Evolutionary conservation across 1,139 yeast genomes (phyloP), one percentile per base, ranked within the genome.

Genomic region (Suhomyces bribrorum): DNA sequence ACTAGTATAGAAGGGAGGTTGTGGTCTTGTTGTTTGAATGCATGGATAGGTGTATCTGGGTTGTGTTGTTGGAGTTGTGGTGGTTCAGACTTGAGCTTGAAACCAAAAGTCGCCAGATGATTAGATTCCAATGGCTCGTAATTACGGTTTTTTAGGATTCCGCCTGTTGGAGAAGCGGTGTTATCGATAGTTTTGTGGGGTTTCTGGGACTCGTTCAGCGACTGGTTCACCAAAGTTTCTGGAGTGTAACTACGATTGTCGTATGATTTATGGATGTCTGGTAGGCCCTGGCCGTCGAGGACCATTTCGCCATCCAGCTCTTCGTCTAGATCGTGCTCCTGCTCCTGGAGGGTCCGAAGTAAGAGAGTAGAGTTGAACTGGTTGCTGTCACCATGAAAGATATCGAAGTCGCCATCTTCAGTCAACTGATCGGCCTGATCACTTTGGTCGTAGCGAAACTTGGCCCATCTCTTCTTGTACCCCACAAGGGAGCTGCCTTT

Each of bases 401-500:
- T 38, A 28, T 46, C 43, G 41, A 44, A 45, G 5, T 26, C 46
- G 14, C 46, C 50, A 12, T 44, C 52, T 14, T 38, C 48, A 4
- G 23, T 20, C 14, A 28, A 16, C 18, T 27, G 29, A 3, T 34
- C 31, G 12, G 28, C 36, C 5, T 26, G 29, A 3, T 34, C 34
- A 9, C 22, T 26, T 3, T 32, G 37, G 12, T 31, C 31, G 24
- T 18, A 26, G 12, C 32, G 25, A 14, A 20, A 23, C 16, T 29
- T 22, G 6, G 38, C 43, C 7, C 41, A 22, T 14, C 36, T 17
- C 5, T 52, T 46, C 32, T 56, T 52, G 9, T 35, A 37, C 28
- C 43, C 43, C 16, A 57, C 46, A 8, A 49, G 29, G 5, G 40
- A 28, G n/a, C 46, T 32, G 4, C 56, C 49, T 8, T 40, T 22